A percentile compares a stretch with the other conserved stretches of the same genome.
Conservation (phyloP, 1,284 basidiomycete species). For the Lignosus rhinocerotis region DNA sequence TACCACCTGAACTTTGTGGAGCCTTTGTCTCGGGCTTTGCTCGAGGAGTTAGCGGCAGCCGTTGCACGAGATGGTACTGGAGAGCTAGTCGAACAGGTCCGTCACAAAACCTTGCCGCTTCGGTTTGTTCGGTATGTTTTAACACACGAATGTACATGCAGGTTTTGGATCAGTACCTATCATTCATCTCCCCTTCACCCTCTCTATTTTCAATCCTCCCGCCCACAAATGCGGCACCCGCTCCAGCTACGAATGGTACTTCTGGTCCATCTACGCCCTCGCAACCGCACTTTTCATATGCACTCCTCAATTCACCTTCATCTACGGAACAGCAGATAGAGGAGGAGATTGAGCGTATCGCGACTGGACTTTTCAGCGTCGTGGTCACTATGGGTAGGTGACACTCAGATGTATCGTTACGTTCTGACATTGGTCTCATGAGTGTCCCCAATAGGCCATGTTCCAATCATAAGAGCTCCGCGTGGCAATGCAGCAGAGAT, state of each 20-base stretch:
- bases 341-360: constrained; percentile 90
- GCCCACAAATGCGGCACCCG: constrained; percentile 37
- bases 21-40: constrained; percentile 80
- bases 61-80: constrained; percentile 87
- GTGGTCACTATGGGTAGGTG: constrained; percentile 85
- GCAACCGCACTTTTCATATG: constrained; percentile 60
- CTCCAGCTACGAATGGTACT: constrained; percentile 35
- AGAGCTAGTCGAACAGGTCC: constrained; percentile 79
- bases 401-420: not conserved
- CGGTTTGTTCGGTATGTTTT: not conserved
- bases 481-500: constrained; percentile 98
- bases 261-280: constrained; percentile 32
- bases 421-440: not conserved
- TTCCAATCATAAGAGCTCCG: constrained; percentile 95
- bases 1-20: constrained; percentile 97
- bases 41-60: constrained; percentile 92
- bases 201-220: constrained; percentile 93
- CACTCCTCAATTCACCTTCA: constrained; percentile 89
- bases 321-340: constrained; percentile 93
- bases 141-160: constrained; percentile 31
- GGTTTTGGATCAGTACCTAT: constrained; percentile 95
- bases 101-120: constrained; percentile 16
- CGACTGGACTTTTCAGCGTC: constrained; percentile 89
- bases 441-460: constrained; percentile 58
- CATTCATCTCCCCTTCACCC: constrained; percentile 93